Base-by-base conservation (phyloP, 352 stramenopile genomes). In the Pythium coloratum region DNA sequence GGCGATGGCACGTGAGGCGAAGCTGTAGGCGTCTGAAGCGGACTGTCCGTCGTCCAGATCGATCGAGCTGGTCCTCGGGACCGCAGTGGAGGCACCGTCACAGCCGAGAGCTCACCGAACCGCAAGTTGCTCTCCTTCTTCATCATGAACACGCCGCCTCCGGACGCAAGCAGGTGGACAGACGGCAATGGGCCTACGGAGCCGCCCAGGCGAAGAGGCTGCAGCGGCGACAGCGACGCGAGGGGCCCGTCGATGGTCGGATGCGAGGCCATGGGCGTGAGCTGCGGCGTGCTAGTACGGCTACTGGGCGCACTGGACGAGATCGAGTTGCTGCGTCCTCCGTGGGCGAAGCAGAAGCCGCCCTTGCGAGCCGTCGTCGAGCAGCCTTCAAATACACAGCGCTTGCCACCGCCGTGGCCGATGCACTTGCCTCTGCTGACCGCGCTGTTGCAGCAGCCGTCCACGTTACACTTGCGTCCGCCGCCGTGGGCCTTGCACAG, bases 401-500 rank as follows among this genome's bases (percentile, higher is more conserved):
- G 84, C 66, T 94, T 94, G 20, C 88, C 88, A 2, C 88, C 88
- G 26, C 88, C 88, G 62, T 96, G 88, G 24, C 82, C 82, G 26
- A 95, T 95, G 63, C 88, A 95, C 69, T 89, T 88, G 62, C 86
- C 83, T 34, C 86, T 83, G 75, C 82, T 92, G 30, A 94, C 86
- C n/a, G 86, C 84, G 62, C 84, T 93, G 59, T 94, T 94, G 40
- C 58, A 62, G 58, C 89, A 96, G 14, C 58, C 72, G 10, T 81
- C 68, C 12, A 86, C 72, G n/a, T 67, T 70, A 57, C 89, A 96
- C 56, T 90, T 86, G 36, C 87, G 76, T 24, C 89, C 89, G 30
- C 89, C 89, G 36, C 89, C 89, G 68, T 96, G 89, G 49, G 86
- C 82, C 64, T 95, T 96, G 58, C 88, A 95, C 20, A 94, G 73